Conservation (phyloP, 2,329 filamentous ascomycete species). For the Waltergamsia citrina region DNA sequence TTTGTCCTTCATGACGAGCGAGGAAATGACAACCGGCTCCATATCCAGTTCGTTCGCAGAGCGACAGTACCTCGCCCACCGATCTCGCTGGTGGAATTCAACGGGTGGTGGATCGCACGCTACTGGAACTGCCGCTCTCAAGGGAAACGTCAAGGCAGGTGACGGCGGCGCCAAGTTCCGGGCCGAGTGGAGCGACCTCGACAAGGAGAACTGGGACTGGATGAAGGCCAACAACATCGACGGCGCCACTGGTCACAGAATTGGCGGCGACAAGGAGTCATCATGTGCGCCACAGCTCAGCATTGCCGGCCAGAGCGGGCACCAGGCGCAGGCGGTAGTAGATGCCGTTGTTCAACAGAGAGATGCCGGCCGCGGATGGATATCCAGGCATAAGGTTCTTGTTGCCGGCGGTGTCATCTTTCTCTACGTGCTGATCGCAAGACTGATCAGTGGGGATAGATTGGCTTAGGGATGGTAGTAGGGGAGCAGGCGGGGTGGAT, state of each 20-base stretch:
- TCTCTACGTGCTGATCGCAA: conserved; percentile 72
- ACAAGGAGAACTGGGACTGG: conserved; percentile 86
- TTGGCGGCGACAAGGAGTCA: conserved; percentile 36
- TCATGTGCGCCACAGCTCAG: conserved; percentile 46
- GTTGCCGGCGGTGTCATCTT: conserved; percentile 64
- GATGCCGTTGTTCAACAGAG: conserved; percentile 67
- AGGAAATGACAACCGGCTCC: conserved; percentile 96
- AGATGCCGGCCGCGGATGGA: conserved; percentile 75
- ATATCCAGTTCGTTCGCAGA: conserved; percentile 70
- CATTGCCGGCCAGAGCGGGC: conserved; percentile 44
- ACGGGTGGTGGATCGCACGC: conserved; percentile 74
- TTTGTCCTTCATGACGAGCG: conserved; percentile 94
- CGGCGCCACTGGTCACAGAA: conserved; percentile 57
- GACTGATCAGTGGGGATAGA: conserved; percentile 52
- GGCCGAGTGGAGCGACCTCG: conserved; percentile 80
- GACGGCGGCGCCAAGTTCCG: conserved; percentile 89
- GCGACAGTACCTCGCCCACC: conserved; percentile 65
- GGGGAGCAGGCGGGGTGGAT: too few relatives aligned
- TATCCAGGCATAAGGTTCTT: conserved; percentile 69
- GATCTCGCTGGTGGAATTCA: conserved; percentile 92
- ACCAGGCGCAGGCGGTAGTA: conserved; percentile 62
- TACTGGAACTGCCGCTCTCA: conserved; percentile 42
- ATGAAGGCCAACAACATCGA: conserved; percentile 80
- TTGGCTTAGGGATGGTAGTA: too few relatives aligned
- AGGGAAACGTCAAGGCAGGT: conserved; percentile 80